Base-by-base conservation (phyloP, 345 rosid genomes). In the Psidium guajava region DNA sequence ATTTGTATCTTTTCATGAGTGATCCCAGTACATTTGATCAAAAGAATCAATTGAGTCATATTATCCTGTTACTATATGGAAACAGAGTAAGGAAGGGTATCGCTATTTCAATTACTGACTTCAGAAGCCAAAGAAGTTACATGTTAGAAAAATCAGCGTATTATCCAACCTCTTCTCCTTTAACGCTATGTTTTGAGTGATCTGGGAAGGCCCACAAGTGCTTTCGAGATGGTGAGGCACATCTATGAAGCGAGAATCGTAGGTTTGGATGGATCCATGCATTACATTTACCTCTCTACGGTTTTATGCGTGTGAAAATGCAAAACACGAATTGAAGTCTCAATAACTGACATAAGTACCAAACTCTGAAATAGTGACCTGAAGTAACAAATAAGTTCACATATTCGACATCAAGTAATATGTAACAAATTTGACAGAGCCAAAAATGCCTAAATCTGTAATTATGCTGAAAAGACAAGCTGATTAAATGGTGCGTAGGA, bases 401-500 rank as follows among this genome's bases (percentile, higher is more conserved):
- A 69, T 32, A 69, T 32, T 69, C 6, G 6, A 69, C 12, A 32
- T 61, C 74, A 28, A 27, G 42, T 61, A 61, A 28, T 18, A 61
- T 28, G 74, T 28, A 15, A 61, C 74, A 32, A 8, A 54, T 52
- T 82, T 28, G 40, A 61, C 57, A 82, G 18, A 16, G 25, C 14
- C 44, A 53, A 82, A 52, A 82, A 54, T 52, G 58, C 14, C 55
- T 82, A 21, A 54, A 51, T 16, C 13, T 32, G 58, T 52, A 20
- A 82, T 42, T 82, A 32, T 52, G 21, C 54, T 77, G 84, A 32
- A 16, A 56, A 53, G 44, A 54, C 47, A 28, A 53, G 40, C 44
- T 59, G 53, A 54, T 28, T 52, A 74, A 87, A 89, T 85, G 85
- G 84, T 85, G 89, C 82, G 88, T 82, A 87, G 88, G 94, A 91